Percentiles rank a stretch among this genome's conserved stretches.
Evolutionary conservation across 129 eudicot species (phyloP).

Genomic region (Chrysanthemum seticuspe): DNA sequence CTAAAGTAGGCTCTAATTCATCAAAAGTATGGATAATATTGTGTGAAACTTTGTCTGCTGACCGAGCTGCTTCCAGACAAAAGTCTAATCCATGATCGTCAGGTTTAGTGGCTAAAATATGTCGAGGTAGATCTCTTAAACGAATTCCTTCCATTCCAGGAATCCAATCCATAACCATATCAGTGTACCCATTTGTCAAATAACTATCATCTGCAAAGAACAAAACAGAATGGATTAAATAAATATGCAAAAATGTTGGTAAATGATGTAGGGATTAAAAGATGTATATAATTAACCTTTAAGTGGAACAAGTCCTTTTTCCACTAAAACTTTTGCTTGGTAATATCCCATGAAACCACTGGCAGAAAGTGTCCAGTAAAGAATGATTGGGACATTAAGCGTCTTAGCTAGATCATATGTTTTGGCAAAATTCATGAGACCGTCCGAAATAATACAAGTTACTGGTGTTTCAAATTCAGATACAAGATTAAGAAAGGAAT

Average conservation of each 20-base stretch:
- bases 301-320: conserved; percentile 2
- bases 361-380: conserved; percentile 4
- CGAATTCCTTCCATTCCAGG: neutral
- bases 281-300: neutral
- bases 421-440: neutral
- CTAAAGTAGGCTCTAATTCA: neutral
- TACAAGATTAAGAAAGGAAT: neutral
- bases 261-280: neutral
- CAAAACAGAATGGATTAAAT: no score
- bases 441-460: neutral
- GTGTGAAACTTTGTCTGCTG: neutral
- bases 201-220: neutral
- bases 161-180: neutral
- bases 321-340: conserved; percentile 4
- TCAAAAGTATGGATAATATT: neutral
- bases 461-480: neutral
- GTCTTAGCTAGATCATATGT: neutral
- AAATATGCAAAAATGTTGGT: neutral
- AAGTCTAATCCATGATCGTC: neutral
- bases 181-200: neutral
- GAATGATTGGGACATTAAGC: neutral
- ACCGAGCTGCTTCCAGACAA: neutral
- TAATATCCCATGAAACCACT: conserved; percentile 8
- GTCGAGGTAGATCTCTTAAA: neutral
- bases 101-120: neutral